phyloP scores from a whole-genome alignment of 495 filamentous ascomycete genomes.

The Hypoxylon lienhwacheense region DNA sequence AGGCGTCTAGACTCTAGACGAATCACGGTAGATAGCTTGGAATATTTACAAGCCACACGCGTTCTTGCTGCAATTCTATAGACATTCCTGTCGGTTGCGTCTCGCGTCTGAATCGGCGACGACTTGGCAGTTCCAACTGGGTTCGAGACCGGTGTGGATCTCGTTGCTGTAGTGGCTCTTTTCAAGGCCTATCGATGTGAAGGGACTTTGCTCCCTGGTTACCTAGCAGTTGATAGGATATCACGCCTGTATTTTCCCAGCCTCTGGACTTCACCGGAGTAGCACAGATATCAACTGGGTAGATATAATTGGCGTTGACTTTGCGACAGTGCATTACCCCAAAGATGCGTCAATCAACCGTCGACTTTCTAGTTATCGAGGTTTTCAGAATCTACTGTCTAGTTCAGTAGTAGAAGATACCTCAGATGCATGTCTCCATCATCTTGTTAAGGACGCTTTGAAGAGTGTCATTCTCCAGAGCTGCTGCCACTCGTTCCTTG shows the following conservation, averaged over 20 bases:
- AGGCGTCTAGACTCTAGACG: neutral
- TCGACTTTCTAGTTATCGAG: too few species aligned
- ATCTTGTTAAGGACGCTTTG: conserved; percentile 89
- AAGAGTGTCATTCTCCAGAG: conserved; percentile 88
- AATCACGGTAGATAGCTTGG: neutral
- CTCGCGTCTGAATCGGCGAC: conserved; percentile 7
- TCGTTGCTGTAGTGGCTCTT: conserved; percentile 1
- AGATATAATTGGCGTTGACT: too few species aligned
- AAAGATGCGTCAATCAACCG: too few species aligned
- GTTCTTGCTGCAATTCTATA: neutral
- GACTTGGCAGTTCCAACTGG: conserved; percentile 14
- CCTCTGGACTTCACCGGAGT: too few species aligned
- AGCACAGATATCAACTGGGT: conserved; percentile 8
- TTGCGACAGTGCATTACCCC: too few species aligned
- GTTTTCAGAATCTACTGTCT: too few species aligned
- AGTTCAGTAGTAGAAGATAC: too few species aligned
- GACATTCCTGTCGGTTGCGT: conserved; percentile 2
- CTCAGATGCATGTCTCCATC: conserved; percentile 74
- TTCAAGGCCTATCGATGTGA: conserved; percentile 13
- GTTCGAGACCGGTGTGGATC: conserved; percentile 21
- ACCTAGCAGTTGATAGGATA: conserved; percentile 11
- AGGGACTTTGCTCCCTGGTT: neutral
- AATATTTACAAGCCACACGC: neutral
- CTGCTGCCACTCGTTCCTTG: conserved; percentile 94
- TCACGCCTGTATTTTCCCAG: conserved; percentile 11